Conservation (phyloP, 2,329 filamentous ascomycete genomes). For the Sordariomycetes sp. region DNA sequence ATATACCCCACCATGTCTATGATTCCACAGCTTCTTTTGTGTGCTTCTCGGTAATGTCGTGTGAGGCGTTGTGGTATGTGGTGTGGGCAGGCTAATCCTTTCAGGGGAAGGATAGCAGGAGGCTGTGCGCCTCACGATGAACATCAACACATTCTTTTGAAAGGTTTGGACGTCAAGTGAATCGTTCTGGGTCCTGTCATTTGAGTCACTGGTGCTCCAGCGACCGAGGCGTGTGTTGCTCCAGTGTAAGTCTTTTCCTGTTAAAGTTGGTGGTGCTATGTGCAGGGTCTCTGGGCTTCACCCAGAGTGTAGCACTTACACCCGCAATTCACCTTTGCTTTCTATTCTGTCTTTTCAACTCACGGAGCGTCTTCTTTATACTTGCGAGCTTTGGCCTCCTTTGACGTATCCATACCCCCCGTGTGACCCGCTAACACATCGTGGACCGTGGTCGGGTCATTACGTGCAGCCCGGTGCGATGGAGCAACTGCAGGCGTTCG, state of each 20-base stretch:
- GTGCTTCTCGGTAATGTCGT: neutral
- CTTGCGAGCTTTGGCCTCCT: too few species aligned
- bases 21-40: neutral
- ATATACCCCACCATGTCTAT: neutral
- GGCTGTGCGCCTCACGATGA: neutral
- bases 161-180: neutral
- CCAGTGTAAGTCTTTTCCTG: neutral
- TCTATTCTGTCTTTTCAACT: too few species aligned
- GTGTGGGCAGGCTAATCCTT: neutral
- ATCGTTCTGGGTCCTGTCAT: neutral
- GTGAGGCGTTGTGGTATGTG: neutral
- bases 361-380: too few species aligned
- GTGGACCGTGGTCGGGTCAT: too few species aligned
- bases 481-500: slow-evolving; percentile 6
- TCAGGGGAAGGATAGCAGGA: neutral
- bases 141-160: neutral
- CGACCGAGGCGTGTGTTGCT: neutral
- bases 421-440: too few species aligned
- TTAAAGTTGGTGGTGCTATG: neutral
- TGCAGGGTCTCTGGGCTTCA: neutral
- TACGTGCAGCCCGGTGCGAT: neutral
- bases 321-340: too few species aligned
- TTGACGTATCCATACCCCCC: too few species aligned
- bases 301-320: neutral
- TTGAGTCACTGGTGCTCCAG: neutral